Percentiles rank a stretch among this genome's conserved stretches.
These are phyloP conservation scores for Dipteronia dyeriana DNA, from an alignment of 345 rosid species.

Conservation along the genomic window DNA sequence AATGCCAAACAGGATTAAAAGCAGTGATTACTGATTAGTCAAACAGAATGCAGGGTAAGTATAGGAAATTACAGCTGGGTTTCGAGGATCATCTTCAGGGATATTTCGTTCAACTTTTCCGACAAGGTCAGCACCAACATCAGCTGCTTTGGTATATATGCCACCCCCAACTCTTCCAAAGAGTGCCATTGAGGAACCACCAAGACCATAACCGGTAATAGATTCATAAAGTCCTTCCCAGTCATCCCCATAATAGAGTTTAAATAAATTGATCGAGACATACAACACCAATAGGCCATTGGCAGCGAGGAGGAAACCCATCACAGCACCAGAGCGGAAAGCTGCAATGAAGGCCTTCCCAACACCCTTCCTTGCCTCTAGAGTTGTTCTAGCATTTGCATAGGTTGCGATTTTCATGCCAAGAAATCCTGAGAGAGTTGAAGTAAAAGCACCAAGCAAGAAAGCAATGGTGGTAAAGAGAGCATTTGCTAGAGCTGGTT, in stretches of 20 bases:
- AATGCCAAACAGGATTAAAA: background rate
- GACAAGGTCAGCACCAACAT: constrained; percentile 74
- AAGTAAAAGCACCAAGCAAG: constrained; percentile 69
- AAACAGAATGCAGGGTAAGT: background rate
- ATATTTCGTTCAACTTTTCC: constrained; percentile 67
- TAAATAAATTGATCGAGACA: constrained; percentile 53
- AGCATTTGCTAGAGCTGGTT: constrained; percentile 67
- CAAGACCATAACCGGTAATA: constrained; percentile 69
- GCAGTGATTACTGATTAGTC: background rate
- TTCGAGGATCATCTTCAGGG: constrained; percentile 71
- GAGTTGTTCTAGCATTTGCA: constrained; percentile 71
- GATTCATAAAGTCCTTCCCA: constrained; percentile 79
- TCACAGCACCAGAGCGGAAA: constrained; percentile 64
- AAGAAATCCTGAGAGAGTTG: constrained; percentile 64
- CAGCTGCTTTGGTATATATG: constrained; percentile 66
- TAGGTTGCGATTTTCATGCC: constrained; percentile 79
- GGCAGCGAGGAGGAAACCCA: constrained; percentile 78
- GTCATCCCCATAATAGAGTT: constrained; percentile 66
- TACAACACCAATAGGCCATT: constrained; percentile 69
- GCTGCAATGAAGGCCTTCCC: constrained; percentile 66
- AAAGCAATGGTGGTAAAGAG: constrained; percentile 65
- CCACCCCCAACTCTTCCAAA: constrained; percentile 78
- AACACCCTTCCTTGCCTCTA: constrained; percentile 66
- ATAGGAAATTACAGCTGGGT: constrained; percentile 55
- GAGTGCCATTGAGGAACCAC: constrained; percentile 73